Conservation (phyloP, 2,329 filamentous ascomycete species). For the Didymella lethalis region DNA sequence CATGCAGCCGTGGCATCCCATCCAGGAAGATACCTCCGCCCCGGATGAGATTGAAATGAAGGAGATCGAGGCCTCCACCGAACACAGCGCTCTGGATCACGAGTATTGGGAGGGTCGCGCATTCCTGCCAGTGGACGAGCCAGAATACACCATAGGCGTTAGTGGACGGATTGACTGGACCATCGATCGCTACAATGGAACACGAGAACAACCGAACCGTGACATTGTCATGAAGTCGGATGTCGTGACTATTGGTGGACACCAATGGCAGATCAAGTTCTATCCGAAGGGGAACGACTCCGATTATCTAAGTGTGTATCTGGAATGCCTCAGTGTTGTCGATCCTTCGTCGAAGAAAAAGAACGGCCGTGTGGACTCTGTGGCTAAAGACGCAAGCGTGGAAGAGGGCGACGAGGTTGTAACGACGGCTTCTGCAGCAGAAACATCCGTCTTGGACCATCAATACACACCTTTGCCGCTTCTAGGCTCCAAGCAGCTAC, state of each 20-base stretch:
- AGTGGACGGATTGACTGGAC: slow-evolving; percentile 67
- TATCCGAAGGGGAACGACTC: slow-evolving; percentile 68
- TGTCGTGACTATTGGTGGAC: slow-evolving; percentile 63
- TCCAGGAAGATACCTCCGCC: slow-evolving; percentile 63
- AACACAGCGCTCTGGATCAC: slow-evolving; percentile 66
- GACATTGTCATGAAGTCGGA: slow-evolving; percentile 67
- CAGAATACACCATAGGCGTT: slow-evolving; percentile 62
- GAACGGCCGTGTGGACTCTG: slow-evolving; percentile 14
- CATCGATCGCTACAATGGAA: slow-evolving; percentile 66
- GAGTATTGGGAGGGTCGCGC: slow-evolving; percentile 66
- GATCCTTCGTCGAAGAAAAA: slow-evolving; percentile 25
- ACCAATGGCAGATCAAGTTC: slow-evolving; percentile 72
- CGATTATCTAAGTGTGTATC: slow-evolving; percentile 66
- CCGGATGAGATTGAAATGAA: slow-evolving; percentile 67
- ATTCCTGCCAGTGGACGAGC: slow-evolving; percentile 64
- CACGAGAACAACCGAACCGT: slow-evolving; percentile 66
- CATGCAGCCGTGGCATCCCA: slow-evolving; percentile 58
- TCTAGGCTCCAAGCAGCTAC: slow-evolving; percentile 42
- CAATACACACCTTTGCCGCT: slow-evolving; percentile 51
- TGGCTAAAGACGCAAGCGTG: not conserved
- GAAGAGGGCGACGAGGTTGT: slow-evolving; percentile 9
- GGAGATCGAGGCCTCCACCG: slow-evolving; percentile 61
- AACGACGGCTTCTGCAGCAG: slow-evolving; percentile 15
- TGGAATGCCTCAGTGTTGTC: slow-evolving; percentile 66
- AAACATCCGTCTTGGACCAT: slow-evolving; percentile 2